Base-by-base conservation (phyloP, 345 rosid genomes). In the Psidium friedrichsthalianum region DNA sequence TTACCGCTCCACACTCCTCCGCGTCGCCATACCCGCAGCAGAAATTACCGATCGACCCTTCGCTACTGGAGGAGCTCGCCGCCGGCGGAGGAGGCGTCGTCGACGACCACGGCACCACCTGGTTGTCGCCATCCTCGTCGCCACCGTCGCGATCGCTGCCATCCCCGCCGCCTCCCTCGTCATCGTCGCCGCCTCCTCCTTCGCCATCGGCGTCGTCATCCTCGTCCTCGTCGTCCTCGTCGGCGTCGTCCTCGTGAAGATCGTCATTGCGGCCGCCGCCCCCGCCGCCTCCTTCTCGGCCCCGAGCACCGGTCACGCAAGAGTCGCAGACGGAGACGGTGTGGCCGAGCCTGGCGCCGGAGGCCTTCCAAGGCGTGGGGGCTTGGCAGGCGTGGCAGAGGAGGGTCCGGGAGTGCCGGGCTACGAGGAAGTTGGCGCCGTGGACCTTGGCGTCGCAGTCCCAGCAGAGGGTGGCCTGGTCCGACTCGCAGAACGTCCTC, bases 381-480 rank as follows among this genome's bases (percentile, higher is more conserved):
- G 90, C 90, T 80, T 89, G 89, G 83, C 97, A 94, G 21, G 85
- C 59, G 80, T 88, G 89, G 87, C 97, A 94, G 44, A 94, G 94
- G 15, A 94, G 93, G 32, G 86, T 85, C 22, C 97, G 89, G 21
- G 87, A 76, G 86, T 94, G 97, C 21, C 95, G 86, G 1, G 97
- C 95, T 11, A 94, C 97, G 55, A 94, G 95, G 88, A 94, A 94
- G 90, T 94, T 94, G 82, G 97, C 95, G 36, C 93, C 94, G 88
- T 93, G 97, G 53, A 94, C 95, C 85, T 88, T 89, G 81, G 89
- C 89, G 83, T 94, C 97, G 86, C 97, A 94, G 88, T 85, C 87
- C 97, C 97, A 94, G 86, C 97, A 94, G 36, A 94, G 91, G 86
- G 89, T 86, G 20, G 97, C 97, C 86, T 91, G 90, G 87, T 94